These are phyloP conservation scores for Tremella fuciformis DNA, from an alignment of 768 basidiomycete genomes.

Conservation along the genomic window DNA sequence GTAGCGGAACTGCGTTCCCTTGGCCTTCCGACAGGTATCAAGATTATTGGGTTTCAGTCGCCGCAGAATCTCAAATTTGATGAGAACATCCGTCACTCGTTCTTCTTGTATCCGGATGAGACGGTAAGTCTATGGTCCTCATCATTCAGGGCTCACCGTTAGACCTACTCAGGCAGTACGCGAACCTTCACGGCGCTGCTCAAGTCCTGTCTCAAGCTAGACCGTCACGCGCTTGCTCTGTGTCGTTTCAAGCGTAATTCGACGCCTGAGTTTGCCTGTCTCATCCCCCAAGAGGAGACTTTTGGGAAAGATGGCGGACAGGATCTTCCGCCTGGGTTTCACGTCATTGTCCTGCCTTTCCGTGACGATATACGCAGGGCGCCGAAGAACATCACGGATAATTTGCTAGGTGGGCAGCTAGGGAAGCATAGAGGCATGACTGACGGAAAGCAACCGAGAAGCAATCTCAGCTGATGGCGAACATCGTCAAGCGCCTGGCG, in stretches of 20 bases:
- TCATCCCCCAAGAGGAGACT: constrained; percentile 74
- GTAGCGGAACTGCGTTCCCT: constrained; percentile 76
- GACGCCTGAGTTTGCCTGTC: constrained; percentile 73
- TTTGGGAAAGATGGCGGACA: constrained; percentile 67
- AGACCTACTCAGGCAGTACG: constrained; percentile 77
- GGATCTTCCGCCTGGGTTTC: constrained; percentile 79
- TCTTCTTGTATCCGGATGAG: constrained; percentile 91
- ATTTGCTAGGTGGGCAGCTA: constrained; percentile 59
- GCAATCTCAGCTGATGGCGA: constrained; percentile 64
- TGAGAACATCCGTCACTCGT: constrained; percentile 86
- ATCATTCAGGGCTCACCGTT: neutral
- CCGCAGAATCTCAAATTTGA: constrained; percentile 68
- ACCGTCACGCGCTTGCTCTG: constrained; percentile 76
- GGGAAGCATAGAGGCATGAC: constrained; percentile 13
- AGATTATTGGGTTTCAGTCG: constrained; percentile 88
- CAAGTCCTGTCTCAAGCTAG: constrained; percentile 73
- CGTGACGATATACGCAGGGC: constrained; percentile 87
- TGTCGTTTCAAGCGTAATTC: constrained; percentile 67
- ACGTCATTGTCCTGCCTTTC: constrained; percentile 88
- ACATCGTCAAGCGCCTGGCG: constrained; percentile 74
- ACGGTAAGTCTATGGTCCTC: constrained; percentile 57
- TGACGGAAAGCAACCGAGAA: constrained; percentile 62
- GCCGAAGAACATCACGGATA: constrained; percentile 61
- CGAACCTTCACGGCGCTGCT: constrained; percentile 86
- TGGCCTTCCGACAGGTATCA: constrained; percentile 74